Evolutionary conservation across 768 basidiomycete species (phyloP), one percentile per base, ranked within the genome.

Genomic region (Russula olivacea): DNA sequence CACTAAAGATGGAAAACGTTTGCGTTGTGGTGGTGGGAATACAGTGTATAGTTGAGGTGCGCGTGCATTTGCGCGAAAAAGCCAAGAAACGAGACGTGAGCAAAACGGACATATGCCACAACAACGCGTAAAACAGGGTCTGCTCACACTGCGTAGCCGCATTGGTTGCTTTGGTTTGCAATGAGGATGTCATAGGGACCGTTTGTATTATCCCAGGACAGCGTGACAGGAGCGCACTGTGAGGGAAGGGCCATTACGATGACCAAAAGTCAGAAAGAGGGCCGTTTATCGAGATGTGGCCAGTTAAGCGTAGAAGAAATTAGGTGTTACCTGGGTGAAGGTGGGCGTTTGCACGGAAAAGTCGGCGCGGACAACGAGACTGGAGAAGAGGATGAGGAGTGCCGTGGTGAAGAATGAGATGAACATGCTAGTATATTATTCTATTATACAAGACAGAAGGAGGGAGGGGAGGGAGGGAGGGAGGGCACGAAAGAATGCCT

Each of bases 381-480:
- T 68, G 73, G 80, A 80, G 72, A 85, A 76, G 68, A 85, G 76
- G 68, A 77, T 74, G 77, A 90, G 75, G 85, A 91, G 82, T 70
- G 87, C 79, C 76, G 83, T 72, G 64, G 81, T 80, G 89, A 89
- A 56, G 88, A 91, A 75, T 76, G 90, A 88, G 78, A 83, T 76
- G 81, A 85, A 85, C 90, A 91, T 92, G 75, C 73, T 40, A 40
- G 36, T 55, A 19, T 34, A 67, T 64, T 63, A 19, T 66, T 54
- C 34, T 59, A 63, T 28, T 49, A 40, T 36, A 54, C 30, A 49
- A 32, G 47, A 32, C 34, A 43, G 66, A 38, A 57, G 68, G 59
- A 65, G 61, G 67, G 66, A 49, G 69, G 67, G 60, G 61, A 66
- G 66, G 68, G 72, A 66, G 66, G 68, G 72, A 69, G 66, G 71